phyloP scores from a whole-genome alignment of 148 eudicot species.

The Fallopia convolvulus region DNA sequence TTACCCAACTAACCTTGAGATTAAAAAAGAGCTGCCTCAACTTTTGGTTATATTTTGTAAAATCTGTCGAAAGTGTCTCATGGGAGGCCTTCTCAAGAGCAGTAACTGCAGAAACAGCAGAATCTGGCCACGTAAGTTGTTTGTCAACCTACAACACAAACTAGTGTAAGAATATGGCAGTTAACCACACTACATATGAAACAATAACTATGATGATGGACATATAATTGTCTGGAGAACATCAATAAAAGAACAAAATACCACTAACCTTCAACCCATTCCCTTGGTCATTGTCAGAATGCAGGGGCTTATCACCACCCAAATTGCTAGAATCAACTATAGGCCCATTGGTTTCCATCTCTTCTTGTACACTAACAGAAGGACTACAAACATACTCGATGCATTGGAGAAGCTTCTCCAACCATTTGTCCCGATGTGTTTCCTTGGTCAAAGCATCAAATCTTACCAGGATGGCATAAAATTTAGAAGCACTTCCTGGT shows the following conservation, averaged over 20 bases:
- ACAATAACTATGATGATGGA: not conserved
- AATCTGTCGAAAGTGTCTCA: slow-evolving; percentile 58
- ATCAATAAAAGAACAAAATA: not conserved
- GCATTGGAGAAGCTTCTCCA: slow-evolving; percentile 77
- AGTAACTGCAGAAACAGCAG: slow-evolving; percentile 56
- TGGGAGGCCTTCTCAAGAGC: slow-evolving; percentile 81
- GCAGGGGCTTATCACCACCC: slow-evolving; percentile 13
- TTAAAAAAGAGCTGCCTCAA: slow-evolving; percentile 66
- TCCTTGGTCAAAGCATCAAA: slow-evolving; percentile 64
- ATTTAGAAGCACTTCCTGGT: slow-evolving; percentile 69
- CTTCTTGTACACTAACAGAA: slow-evolving; percentile 29
- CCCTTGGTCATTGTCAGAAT: slow-evolving; percentile 26
- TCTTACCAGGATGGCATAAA: slow-evolving; percentile 44
- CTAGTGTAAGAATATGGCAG: not conserved
- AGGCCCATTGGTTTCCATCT: slow-evolving; percentile 29
- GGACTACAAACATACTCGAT: slow-evolving; percentile 50
- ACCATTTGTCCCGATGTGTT: slow-evolving; percentile 70
- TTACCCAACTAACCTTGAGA: slow-evolving; percentile 55
- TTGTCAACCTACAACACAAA: slow-evolving; percentile 26
- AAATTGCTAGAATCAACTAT: slow-evolving; percentile 20
- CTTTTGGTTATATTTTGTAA: slow-evolving; percentile 84
- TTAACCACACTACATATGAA: not conserved
- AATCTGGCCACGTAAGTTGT: slow-evolving; percentile 59
- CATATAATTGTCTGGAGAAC: not conserved
- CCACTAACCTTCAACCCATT: slow-evolving; percentile 31